Evolutionary conservation across 306 rosid genomes (phyloP), one percentile per base, ranked within the genome.

Genomic region (Begonia masoniana): DNA sequence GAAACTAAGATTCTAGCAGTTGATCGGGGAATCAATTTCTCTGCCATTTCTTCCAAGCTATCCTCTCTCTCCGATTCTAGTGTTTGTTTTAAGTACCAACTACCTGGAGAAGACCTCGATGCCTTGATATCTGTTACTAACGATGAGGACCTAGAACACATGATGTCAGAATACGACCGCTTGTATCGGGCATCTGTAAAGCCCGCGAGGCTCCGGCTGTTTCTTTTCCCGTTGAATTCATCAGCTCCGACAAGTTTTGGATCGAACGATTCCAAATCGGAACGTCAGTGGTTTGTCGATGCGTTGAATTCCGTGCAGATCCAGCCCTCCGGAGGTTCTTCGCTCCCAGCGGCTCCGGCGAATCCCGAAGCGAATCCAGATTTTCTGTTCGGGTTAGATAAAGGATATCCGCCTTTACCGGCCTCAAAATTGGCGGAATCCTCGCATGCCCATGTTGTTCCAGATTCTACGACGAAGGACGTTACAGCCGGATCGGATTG

Each of bases 131-230:
- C 97, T 31, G 94, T 89, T 46, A 80, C 80, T 58, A 82, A 80
- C 42, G 94, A 89, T 11, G 97, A 89, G 19, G 97, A 89, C 66
- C 89, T 89, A n/a, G 87, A 80, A 45, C 85, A 85, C 50, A 72
- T 85, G 94, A 82, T 89, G 94, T 50, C 78, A 41, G 97, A 89
- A 78, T 85, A 80, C 53, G 97, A 89, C 62, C 89, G 95, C 2
- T 55, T 89, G 70, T 59, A 21, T 60, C 87, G 94, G 23, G 55
- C 76, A 26, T 89, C 89, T 2, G 65, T 83, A 13, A 80, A 78
- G 59, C 91, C 97, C 3, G 87, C 95, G 4, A 54, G 94, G 55
- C 51, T 89, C 59, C 56, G 94, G 51, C 59, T 89, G 23, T 74
- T 89, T 26, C 95, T 89, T 2, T 89, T 89, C 15, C 77, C 87